Conservation (phyloP, 2,329 filamentous ascomycete species). For the Apiospora aurea region DNA sequence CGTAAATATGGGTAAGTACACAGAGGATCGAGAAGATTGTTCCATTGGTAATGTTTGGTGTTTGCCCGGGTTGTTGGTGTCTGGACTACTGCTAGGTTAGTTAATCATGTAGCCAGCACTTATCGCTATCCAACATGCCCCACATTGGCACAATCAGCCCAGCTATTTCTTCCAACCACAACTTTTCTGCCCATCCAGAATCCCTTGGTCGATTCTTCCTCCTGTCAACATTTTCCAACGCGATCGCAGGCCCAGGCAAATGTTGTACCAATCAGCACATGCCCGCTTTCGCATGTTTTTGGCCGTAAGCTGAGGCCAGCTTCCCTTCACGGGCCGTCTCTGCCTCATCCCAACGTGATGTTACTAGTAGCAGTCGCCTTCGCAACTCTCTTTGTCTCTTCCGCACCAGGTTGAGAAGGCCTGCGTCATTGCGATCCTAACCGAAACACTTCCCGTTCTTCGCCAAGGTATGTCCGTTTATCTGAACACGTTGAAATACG, state of each 20-base stretch:
- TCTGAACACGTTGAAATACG: background rate
- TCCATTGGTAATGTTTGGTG: no score
- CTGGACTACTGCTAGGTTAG: no score
- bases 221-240: background rate
- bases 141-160: slow-evolving; percentile 6
- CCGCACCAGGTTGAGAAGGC: slow-evolving; percentile 3
- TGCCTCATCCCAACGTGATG: slow-evolving; percentile 10
- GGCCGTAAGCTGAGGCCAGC: slow-evolving; percentile 20
- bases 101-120: background rate
- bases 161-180: slow-evolving; percentile 3
- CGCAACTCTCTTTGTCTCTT: background rate
- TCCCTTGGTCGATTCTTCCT: background rate
- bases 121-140: slow-evolving; percentile 13
- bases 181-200: background rate
- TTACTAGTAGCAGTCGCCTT: background rate
- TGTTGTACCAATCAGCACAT: slow-evolving; percentile 12
- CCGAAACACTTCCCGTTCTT: background rate
- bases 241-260: slow-evolving; percentile 4
- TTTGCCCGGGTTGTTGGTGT: no score
- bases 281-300: slow-evolving; percentile 3
- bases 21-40: no score
- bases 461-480: background rate
- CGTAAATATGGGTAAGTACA: no score
- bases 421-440: slow-evolving; percentile 2
- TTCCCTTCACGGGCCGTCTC: slow-evolving; percentile 10